Conservation (phyloP, 345 rosid species). For the Eucalyptus regnans region DNA sequence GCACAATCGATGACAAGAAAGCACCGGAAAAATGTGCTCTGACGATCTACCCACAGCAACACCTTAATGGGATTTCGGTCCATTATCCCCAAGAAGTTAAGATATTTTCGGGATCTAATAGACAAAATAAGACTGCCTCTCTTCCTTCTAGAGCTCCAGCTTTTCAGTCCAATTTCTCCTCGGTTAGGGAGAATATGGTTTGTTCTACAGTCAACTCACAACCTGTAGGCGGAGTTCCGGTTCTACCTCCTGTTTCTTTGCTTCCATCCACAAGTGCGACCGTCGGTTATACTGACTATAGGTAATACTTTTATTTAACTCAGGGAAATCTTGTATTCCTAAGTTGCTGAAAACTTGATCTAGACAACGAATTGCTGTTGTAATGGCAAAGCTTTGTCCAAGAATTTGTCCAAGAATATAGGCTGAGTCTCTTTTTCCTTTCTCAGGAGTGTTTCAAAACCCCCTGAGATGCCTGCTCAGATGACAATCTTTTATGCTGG, state of each 20-base stretch:
- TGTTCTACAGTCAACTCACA: slow-evolving; percentile 12
- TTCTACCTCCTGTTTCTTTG: slow-evolving; percentile 9
- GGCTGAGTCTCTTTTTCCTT: background rate
- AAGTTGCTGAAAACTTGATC: background rate
- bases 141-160: slow-evolving; percentile 26
- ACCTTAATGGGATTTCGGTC: slow-evolving; percentile 11
- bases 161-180: slow-evolving; percentile 29
- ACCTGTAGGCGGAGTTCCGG: slow-evolving; percentile 33
- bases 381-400: background rate
- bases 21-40: background rate
- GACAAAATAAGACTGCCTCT: slow-evolving; percentile 26
- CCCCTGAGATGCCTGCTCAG: slow-evolving; percentile 29
- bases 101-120: slow-evolving; percentile 27
- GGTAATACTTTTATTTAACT: slow-evolving; percentile 11
- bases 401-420: background rate
- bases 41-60: slow-evolving; percentile 13
- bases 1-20: slow-evolving; percentile 8
- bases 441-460: slow-evolving; percentile 23
- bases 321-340: background rate
- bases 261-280: slow-evolving; percentile 21
- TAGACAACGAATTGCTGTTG: background rate
- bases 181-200: slow-evolving; percentile 15
- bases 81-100: slow-evolving; percentile 25
- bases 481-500: slow-evolving; percentile 78
- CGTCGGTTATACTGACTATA: slow-evolving; percentile 14